Evolutionary conservation across 805 yeast genomes (phyloP).

Genomic region (Candida coquimbonensis): DNA sequence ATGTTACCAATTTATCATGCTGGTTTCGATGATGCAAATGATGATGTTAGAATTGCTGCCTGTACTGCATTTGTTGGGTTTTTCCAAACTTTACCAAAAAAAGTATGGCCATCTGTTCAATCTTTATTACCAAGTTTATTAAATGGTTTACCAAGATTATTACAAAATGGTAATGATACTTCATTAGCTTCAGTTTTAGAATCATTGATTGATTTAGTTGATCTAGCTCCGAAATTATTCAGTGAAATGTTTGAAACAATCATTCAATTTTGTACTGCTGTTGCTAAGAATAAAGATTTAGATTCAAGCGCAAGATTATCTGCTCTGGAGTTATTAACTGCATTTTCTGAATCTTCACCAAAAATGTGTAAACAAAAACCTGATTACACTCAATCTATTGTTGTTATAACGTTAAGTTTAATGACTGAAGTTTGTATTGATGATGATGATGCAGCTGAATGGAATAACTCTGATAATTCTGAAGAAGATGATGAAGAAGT

Average conservation of each 20-base stretch:
- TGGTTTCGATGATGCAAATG: conserved; percentile 76
- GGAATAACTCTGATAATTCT: conserved; percentile 75
- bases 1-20: conserved; percentile 63
- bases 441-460: conserved; percentile 83
- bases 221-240: conserved; percentile 91
- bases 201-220: conserved; percentile 82
- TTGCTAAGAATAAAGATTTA: conserved; percentile 72
- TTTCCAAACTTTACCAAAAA: conserved; percentile 74
- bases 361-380: conserved; percentile 85
- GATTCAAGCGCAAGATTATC: conserved; percentile 77
- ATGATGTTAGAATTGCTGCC: conserved; percentile 84
- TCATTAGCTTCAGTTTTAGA: conserved; percentile 87
- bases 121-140: conserved; percentile 77
- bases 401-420: conserved; percentile 68
- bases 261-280: conserved; percentile 76
- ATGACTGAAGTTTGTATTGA: conserved; percentile 89
- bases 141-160: conserved; percentile 79
- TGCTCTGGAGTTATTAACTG: conserved; percentile 81
- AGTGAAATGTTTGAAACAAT: conserved; percentile 86
- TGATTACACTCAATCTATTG: conserved; percentile 63
- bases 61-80: conserved; percentile 89
- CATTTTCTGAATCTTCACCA: conserved; percentile 91
- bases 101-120: conserved; percentile 69
- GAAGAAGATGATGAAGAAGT: conserved; percentile 80
- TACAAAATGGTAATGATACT: conserved; percentile 69